These are phyloP conservation scores for Venturia aucupariae DNA, from an alignment of 2,329 filamentous ascomycete species.

Conservation along the genomic window DNA sequence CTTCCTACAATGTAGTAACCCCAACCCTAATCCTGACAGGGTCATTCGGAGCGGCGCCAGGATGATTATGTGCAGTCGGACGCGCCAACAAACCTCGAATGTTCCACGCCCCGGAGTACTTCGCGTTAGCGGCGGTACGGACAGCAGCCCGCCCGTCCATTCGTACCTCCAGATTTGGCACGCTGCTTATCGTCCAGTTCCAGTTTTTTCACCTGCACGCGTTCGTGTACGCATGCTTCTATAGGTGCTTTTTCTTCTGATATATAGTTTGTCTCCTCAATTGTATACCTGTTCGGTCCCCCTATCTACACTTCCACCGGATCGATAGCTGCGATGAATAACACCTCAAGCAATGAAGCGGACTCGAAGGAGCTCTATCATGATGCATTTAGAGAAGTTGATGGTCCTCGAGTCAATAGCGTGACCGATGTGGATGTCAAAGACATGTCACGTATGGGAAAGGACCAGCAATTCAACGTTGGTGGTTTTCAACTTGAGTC, in stretches of 20 bases:
- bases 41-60: neutral
- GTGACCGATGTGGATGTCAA: constrained; percentile 3
- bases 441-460: constrained; percentile 17
- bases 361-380: constrained; percentile 1
- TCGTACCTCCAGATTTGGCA: neutral
- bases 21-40: neutral
- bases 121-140: neutral
- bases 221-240: neutral
- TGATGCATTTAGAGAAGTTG: neutral
- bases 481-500: neutral
- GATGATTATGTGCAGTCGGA: neutral
- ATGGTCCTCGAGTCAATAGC: neutral
- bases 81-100: neutral
- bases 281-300: neutral
- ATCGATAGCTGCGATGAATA: neutral
- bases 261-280: neutral
- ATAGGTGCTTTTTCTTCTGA: neutral
- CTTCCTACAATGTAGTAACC: neutral
- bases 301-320: neutral
- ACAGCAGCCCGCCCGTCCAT: neutral
- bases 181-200: neutral
- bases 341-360: neutral
- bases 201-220: neutral
- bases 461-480: constrained; percentile 15
- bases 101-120: neutral